Conservation (phyloP, 1,284 basidiomycete genomes). For the Amylostereum areolatum region DNA sequence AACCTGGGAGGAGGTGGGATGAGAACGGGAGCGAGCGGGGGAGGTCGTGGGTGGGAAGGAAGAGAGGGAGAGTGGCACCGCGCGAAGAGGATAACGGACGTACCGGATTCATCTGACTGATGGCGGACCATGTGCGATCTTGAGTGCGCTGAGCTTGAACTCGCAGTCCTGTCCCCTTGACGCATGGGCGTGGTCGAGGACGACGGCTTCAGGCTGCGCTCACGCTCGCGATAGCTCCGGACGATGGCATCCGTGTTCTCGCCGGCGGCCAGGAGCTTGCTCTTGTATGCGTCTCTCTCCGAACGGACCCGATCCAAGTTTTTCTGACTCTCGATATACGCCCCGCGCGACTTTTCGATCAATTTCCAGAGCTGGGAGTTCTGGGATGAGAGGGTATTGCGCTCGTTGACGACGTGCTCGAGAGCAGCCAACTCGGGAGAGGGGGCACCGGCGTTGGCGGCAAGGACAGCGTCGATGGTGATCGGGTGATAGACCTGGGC, state of each 20-base stretch:
- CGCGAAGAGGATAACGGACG: slow-evolving; percentile 19
- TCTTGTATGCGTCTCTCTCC: slow-evolving; percentile 70
- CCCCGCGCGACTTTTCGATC: slow-evolving; percentile 79
- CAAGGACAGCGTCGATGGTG: slow-evolving; percentile 51
- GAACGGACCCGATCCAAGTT: slow-evolving; percentile 75
- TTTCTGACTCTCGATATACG: slow-evolving; percentile 68
- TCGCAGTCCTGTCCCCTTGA: background rate
- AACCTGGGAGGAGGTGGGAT: slow-evolving; percentile 7
- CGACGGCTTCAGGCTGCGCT: slow-evolving; percentile 17
- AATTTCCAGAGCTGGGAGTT: slow-evolving; percentile 90
- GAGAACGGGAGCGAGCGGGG: slow-evolving; percentile 12
- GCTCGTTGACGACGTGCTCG: slow-evolving; percentile 67
- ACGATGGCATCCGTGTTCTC: slow-evolving; percentile 29
- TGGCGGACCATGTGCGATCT: slow-evolving; percentile 30
- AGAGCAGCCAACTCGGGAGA: slow-evolving; percentile 64
- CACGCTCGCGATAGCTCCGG: slow-evolving; percentile 24
- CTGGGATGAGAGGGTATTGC: slow-evolving; percentile 73
- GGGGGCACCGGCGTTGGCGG: slow-evolving; percentile 39
- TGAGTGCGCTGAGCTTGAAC: slow-evolving; percentile 18
- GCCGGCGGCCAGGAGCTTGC: slow-evolving; percentile 38
- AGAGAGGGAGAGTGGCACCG: slow-evolving; percentile 2
- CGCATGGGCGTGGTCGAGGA: slow-evolving; percentile 11
- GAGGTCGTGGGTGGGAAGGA: slow-evolving; percentile 11
- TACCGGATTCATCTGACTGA: slow-evolving; percentile 51
- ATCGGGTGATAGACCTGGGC: slow-evolving; percentile 28